Evolutionary conservation across 345 rosid genomes (phyloP), one percentile per base, ranked within the genome.

Genomic region (Salix udensis): DNA sequence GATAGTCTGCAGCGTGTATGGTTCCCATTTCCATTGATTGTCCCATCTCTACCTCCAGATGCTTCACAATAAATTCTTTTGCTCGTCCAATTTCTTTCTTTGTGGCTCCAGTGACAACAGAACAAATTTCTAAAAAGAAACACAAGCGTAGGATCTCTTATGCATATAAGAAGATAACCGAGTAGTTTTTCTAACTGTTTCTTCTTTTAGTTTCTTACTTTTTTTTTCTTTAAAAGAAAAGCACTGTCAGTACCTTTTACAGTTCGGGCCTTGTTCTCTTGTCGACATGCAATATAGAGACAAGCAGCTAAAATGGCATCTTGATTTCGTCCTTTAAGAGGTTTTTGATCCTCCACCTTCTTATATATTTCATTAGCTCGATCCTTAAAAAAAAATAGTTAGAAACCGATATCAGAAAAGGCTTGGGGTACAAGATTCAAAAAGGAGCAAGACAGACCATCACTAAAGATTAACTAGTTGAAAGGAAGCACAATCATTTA

Each of bases 51-150:
- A 78, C 80, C 75, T 85, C 89, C 77, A 88, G 77, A 44, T 84
- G 89, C 74, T 86, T 88, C 72, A 88, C 83, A 37, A 88, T 88
- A 44, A 84, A 85, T 67, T 84, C 89, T 82, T 88, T 86, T 40
- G 91, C 91, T 23, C 87, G 83, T 8, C 89, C 89, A 62, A 88
- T 81, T 82, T 88, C 91, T 76, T 81, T 88, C 79, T 88, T 86
- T 40, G 86, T 80, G 39, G 91, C 80, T 72, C 89, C 89, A 72
- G 84, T 81, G 64, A 81, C 89, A 73, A 84, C 88, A 72, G 86
- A 85, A 64, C 91, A 86, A 69, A 88, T 83, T 78, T 88, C 91
- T 88, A 68, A 55, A 55, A 65, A 36, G 50, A 65, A 82, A 55
- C 26, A 73, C 39, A 78, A 53, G 34, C 6, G 44, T 30, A 72